These are phyloP conservation scores for Oryza officinalis DNA, from an alignment of 176 grass and related monocot species.

Conservation along the genomic window DNA sequence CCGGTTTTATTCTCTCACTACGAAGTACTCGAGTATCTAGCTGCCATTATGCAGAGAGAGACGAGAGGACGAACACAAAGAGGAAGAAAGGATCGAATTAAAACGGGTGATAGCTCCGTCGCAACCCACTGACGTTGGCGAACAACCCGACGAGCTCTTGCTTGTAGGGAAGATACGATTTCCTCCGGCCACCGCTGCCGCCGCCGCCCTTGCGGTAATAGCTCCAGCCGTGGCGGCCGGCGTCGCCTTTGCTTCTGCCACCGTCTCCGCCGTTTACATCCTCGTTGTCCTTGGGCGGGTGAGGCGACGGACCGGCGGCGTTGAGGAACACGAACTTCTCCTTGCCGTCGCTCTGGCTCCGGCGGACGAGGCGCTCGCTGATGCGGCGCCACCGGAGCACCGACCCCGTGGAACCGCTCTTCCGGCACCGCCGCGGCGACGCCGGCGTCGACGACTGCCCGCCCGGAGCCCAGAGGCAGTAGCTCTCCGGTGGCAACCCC, in stretches of 20 bases:
- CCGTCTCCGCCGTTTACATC: not conserved
- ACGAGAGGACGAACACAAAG: not conserved
- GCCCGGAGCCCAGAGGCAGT: slow-evolving; percentile 79
- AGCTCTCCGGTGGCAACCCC: slow-evolving; percentile 65
- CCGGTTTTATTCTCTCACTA: slow-evolving; percentile 6
- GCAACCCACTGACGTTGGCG: slow-evolving; percentile 76
- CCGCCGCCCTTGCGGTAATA: slow-evolving; percentile 46
- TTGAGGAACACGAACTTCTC: slow-evolving; percentile 92
- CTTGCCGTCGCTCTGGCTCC: slow-evolving; percentile 97
- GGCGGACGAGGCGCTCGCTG: slow-evolving; percentile 71
- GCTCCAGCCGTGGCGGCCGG: slow-evolving; percentile 19
- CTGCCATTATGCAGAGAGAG: slow-evolving; percentile 25
- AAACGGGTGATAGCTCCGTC: slow-evolving; percentile 64
- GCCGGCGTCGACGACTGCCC: slow-evolving; percentile 31
- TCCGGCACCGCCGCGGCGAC: slow-evolving; percentile 60
- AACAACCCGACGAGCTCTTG: slow-evolving; percentile 77
- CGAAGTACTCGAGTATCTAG: not conserved
- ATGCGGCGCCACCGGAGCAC: slow-evolving; percentile 79
- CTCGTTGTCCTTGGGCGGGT: slow-evolving; percentile 6
- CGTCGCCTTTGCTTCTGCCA: slow-evolving; percentile 2
- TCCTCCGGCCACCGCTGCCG: slow-evolving; percentile 32
- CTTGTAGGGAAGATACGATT: slow-evolving; percentile 85
- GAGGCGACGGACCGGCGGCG: slow-evolving; percentile 9
- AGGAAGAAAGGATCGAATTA: not conserved
- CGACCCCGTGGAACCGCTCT: slow-evolving; percentile 90